Evolutionary conservation across 2,329 filamentous ascomycete species (phyloP).

Genomic region (Cyphellophora europaea): DNA sequence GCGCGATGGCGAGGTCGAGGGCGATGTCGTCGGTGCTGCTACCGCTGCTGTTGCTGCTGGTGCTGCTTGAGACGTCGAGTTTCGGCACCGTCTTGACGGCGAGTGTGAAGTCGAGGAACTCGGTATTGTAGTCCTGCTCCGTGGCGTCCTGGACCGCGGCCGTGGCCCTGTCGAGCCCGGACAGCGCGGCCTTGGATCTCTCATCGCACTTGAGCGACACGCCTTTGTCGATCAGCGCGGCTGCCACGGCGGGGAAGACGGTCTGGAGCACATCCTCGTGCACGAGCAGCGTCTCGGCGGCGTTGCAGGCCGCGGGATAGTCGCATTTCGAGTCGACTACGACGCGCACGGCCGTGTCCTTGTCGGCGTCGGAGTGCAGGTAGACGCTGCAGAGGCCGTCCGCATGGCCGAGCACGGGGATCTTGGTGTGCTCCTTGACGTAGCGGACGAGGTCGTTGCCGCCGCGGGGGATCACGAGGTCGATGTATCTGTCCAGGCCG

Average conservation of each 20-base stretch:
- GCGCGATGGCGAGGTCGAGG: constrained; percentile 63
- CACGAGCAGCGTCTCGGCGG: constrained; percentile 82
- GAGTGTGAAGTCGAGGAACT: constrained; percentile 77
- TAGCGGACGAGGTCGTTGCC: constrained; percentile 83
- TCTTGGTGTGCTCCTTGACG: constrained; percentile 84
- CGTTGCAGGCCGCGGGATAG: constrained; percentile 94
- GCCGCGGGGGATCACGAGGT: constrained; percentile 88
- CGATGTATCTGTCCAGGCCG: constrained; percentile 74
- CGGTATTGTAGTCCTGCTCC: constrained; percentile 70
- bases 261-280: constrained; percentile 60
- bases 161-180: constrained; percentile 33
- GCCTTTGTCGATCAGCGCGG: constrained; percentile 63
- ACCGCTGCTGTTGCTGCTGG: constrained; percentile 8
- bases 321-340: constrained; percentile 86
- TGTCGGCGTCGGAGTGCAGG: constrained; percentile 68
- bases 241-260: constrained; percentile 62
- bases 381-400: constrained; percentile 88
- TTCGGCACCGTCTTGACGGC: constrained; percentile 68
- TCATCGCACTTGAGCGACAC: constrained; percentile 76
- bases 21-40: constrained; percentile 20
- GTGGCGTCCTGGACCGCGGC: constrained; percentile 54
- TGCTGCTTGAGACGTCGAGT: neutral
- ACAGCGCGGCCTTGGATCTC: constrained; percentile 55
- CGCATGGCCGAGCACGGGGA: constrained; percentile 91
- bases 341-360: constrained; percentile 61